Base-by-base conservation (phyloP, 805 yeast species). In the Metschnikowia orientalis region DNA sequence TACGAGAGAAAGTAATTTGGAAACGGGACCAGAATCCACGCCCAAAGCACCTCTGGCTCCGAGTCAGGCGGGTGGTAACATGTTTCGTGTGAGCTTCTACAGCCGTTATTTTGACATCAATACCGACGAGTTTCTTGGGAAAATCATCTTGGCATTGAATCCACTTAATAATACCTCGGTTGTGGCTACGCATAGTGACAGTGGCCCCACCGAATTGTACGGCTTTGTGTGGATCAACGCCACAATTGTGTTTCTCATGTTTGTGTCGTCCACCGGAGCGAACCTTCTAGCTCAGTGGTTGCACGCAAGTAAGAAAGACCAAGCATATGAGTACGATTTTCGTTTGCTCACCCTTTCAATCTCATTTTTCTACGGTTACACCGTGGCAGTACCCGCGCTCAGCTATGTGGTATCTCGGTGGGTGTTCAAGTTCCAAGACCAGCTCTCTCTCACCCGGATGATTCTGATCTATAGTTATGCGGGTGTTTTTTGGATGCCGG, bases 211-310 rank as follows among this genome's bases (percentile, higher is more conserved):
- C 1, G 97, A 89, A 50, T 60, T 89, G 33, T 90, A 87, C 55
- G 96, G 96, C 1, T 82, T 94, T 6, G 64, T 87, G 12, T 89
- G 97, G 97, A 78, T 89, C 26, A 83, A 90, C 8, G 87, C 88
- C 0, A 81, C 95, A 0, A 74, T 86, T 30, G 76, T 85, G 1
- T 75, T 84, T 43, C 63, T 80, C 19, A 67, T 85, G 54, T 88
- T 88, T 59, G 78, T 87, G 37, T 72, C 88, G 27, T 74, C 82
- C 21, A 81, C 95, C 0, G 71, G 84, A 13, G 73, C 84, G 2
- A 77, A 79, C 29, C 51, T 82, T 14, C 47, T 87, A n/a, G 63
- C 77, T n/a, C 69, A 74, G 16, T 69, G 74, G 63, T 46, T 73
- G 17, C 69, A 75, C 50, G 63, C 62, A 13, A 38, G 41, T n/a